Conservation (phyloP, 1,284 basidiomycete species). For the Cyathus olla region DNA sequence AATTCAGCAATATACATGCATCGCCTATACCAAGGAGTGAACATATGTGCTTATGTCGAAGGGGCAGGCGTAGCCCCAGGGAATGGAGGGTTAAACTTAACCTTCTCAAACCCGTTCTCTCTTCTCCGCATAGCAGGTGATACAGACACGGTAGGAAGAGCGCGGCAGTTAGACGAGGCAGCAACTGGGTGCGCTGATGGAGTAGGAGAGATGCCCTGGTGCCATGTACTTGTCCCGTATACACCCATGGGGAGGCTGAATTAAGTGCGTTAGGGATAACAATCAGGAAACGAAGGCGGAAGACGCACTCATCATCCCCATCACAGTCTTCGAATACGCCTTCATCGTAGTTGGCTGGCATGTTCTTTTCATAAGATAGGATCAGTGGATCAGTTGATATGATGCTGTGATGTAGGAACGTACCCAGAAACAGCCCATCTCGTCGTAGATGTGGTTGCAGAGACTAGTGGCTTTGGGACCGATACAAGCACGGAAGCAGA, state of each 20-base stretch:
- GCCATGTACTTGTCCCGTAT: conserved; percentile 70
- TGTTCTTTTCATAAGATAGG: conserved; percentile 45
- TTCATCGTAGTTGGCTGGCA: conserved; percentile 64
- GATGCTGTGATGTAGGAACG: conserved; percentile 7
- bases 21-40: background rate
- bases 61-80: conserved; percentile 19
- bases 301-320: conserved; percentile 54
- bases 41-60: background rate
- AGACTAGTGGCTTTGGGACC: conserved; percentile 65
- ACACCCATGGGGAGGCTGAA: conserved; percentile 67
- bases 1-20: background rate
- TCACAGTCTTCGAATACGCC: conserved; percentile 64
- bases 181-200: conserved; percentile 61
- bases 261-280: conserved; percentile 8
- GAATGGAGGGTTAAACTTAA: conserved; percentile 13
- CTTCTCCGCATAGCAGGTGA: conserved; percentile 35
- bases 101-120: conserved; percentile 11
- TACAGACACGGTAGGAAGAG: conserved; percentile 55
- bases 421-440: conserved; percentile 69
- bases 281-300: background rate
- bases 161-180: conserved; percentile 56
- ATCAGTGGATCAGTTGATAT: background rate
- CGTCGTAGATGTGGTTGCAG: conserved; percentile 68
- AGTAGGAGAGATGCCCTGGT: conserved; percentile 64
- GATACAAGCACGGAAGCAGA: conserved; percentile 74